These are phyloP conservation scores for Tetrahymena elliotti DNA, from an alignment of 73 alveolate genomes.

Conservation along the genomic window DNA sequence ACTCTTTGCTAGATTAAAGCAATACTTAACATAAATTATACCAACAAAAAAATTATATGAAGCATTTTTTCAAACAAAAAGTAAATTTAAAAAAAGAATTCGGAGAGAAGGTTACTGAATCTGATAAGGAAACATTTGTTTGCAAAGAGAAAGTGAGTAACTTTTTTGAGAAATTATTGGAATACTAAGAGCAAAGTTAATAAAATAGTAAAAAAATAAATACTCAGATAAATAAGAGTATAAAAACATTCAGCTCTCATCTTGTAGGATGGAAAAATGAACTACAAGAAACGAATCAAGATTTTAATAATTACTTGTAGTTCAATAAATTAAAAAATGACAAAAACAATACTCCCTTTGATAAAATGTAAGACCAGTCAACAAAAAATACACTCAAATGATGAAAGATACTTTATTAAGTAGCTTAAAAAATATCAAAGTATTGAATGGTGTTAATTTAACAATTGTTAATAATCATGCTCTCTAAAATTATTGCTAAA, in stretches of 20 bases:
- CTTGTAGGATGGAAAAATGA: not conserved
- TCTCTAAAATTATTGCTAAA: not conserved
- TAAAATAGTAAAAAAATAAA: not conserved
- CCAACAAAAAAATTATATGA: not conserved
- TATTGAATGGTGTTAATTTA: not conserved
- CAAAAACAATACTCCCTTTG: not conserved
- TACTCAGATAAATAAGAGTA: not conserved
- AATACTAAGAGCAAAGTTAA: not conserved
- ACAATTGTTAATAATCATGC: too few species aligned
- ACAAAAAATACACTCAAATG: too few species aligned
- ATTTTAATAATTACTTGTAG: not conserved
- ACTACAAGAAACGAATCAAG: not conserved
- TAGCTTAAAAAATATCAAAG: not conserved
- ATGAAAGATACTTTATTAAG: not conserved
- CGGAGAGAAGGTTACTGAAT: not conserved
- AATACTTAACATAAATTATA: not conserved
- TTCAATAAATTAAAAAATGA: not conserved
- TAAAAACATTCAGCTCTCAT: not conserved
- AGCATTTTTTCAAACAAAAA: not conserved
- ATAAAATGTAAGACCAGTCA: not conserved
- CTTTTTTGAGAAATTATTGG: not conserved
- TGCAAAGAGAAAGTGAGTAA: not conserved
- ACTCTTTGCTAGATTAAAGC: not conserved
- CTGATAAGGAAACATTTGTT: not conserved
- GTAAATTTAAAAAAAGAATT: not conserved